Evolutionary conservation across 1,139 yeast genomes (phyloP).

Genomic region (Zygosaccharomyces pseudobailii): DNA sequence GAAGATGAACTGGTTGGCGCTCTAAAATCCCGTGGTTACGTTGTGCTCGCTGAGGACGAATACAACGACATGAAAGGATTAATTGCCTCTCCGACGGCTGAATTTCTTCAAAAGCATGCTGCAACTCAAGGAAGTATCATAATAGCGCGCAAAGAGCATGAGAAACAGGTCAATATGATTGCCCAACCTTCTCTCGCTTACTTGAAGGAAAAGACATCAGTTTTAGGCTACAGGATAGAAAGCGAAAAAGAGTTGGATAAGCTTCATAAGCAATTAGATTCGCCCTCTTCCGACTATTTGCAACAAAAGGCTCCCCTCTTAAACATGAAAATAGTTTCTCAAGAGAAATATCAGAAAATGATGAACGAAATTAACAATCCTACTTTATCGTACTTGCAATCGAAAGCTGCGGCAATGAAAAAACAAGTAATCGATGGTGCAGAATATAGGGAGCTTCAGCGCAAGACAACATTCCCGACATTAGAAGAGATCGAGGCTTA

Average conservation of each 20-base stretch:
- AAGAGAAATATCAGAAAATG: conserved; percentile 21
- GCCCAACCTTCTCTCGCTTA: conserved; percentile 27
- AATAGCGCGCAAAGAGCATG: conserved; percentile 1
- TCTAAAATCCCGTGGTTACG: conserved; percentile 11
- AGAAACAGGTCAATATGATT: conserved; percentile 12
- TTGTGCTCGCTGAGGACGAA: conserved; percentile 5
- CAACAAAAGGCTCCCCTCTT: conserved; percentile 11
- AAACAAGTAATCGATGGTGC: conserved; percentile 7
- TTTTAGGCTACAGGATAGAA: conserved; percentile 27
- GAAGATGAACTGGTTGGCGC: conserved; percentile 11
- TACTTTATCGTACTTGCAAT: conserved; percentile 8
- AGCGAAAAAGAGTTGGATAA: conserved; percentile 13
- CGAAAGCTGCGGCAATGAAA: conserved; percentile 13
- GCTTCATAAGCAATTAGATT: conserved; percentile 6
- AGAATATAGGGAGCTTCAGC: conserved; percentile 11
- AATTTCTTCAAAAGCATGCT: conserved; percentile 7
- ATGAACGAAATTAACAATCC: conserved; percentile 11
- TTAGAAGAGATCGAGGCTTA: conserved; percentile 11
- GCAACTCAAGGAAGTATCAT: conserved; percentile 29
- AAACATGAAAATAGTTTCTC: conserved; percentile 13
- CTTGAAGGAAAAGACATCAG: conserved; percentile 24
- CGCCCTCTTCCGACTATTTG: conserved; percentile 21
- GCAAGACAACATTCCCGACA: conserved; percentile 9
- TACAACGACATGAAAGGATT: conserved; percentile 3
- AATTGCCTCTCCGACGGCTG: conserved; percentile 7